Conservation (phyloP, 2,329 filamentous ascomycete genomes). For the Aspergillus tamarii region DNA sequence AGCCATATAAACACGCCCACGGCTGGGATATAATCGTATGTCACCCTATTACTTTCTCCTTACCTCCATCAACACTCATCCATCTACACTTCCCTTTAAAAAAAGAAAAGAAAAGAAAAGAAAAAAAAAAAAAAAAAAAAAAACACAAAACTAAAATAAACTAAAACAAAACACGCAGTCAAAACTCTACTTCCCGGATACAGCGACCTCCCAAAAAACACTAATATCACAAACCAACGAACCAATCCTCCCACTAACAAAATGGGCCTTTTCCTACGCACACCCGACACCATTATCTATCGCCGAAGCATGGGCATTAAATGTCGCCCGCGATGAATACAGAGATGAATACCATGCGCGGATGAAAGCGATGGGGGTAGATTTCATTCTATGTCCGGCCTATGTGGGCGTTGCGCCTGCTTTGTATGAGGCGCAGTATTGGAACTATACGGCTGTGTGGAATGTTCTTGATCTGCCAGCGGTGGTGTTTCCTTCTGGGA, state of each 20-base stretch:
- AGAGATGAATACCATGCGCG: constrained; percentile 37
- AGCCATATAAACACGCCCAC: constrained; percentile 37
- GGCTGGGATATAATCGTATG: constrained; percentile 42
- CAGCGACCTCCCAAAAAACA: constrained; percentile 35
- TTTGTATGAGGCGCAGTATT: constrained; percentile 39
- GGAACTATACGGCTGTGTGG: constrained; percentile 41
- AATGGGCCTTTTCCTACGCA: constrained; percentile 41
- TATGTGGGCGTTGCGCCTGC: constrained; percentile 34
- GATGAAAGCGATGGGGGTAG: constrained; percentile 32
- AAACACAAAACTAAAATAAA: not conserved
- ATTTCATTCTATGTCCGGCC: constrained; percentile 36
- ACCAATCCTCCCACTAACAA: constrained; percentile 49
- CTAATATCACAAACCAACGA: constrained; percentile 46
- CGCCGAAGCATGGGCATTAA: constrained; percentile 33
- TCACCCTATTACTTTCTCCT: not conserved
- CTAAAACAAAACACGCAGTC: constrained; percentile 36
- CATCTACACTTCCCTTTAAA: no score
- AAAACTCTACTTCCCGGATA: constrained; percentile 54
- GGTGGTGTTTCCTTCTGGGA: constrained; percentile 32
- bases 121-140: no score
- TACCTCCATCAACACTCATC: not conserved
- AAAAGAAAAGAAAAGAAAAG: no score
- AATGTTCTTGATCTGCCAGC: constrained; percentile 37
- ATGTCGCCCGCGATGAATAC: constrained; percentile 32
- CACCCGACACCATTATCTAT: constrained; percentile 27